phyloP scores from a whole-genome alignment of 192 early-diverging fungal species.

The Umbelopsis vinacea region DNA sequence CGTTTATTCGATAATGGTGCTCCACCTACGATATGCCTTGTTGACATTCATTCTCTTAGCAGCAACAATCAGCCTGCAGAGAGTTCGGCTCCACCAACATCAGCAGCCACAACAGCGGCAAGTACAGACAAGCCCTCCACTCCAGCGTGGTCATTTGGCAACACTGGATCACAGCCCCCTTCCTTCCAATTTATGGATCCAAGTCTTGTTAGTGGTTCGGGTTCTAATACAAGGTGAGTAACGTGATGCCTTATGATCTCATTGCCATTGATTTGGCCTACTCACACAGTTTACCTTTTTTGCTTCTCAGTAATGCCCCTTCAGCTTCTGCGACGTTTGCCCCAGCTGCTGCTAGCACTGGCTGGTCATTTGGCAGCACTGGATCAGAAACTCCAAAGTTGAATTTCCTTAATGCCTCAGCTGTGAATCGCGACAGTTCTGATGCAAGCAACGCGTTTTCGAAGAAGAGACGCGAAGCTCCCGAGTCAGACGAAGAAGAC shows the following conservation, averaged over 20 bases:
- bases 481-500: constrained; percentile 12
- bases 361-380: not conserved
- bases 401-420: not conserved
- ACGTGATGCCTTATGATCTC: not conserved
- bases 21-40: not conserved
- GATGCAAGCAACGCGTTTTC: constrained; percentile 1
- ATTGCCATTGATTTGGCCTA: not conserved
- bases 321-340: not conserved
- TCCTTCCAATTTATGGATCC: not conserved
- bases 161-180: not conserved
- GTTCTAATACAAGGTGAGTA: constrained; percentile 1
- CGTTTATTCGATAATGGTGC: not conserved
- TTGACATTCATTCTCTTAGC: not conserved
- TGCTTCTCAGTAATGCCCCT: not conserved
- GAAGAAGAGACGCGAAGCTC: constrained; percentile 17
- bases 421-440: not conserved
- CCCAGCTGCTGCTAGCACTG: not conserved
- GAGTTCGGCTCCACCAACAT: not conserved
- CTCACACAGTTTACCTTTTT: not conserved
- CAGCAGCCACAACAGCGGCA: constrained; percentile 9
- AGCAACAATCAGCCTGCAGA: constrained; percentile 11
- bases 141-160: constrained; percentile 10
- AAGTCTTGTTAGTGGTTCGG: not conserved
- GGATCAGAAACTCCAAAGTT: constrained; percentile 1
- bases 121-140: constrained; percentile 7